These are phyloP conservation scores for Helotiales sp. DNA, from an alignment of 2,329 filamentous ascomycete species.

Conservation along the genomic window DNA sequence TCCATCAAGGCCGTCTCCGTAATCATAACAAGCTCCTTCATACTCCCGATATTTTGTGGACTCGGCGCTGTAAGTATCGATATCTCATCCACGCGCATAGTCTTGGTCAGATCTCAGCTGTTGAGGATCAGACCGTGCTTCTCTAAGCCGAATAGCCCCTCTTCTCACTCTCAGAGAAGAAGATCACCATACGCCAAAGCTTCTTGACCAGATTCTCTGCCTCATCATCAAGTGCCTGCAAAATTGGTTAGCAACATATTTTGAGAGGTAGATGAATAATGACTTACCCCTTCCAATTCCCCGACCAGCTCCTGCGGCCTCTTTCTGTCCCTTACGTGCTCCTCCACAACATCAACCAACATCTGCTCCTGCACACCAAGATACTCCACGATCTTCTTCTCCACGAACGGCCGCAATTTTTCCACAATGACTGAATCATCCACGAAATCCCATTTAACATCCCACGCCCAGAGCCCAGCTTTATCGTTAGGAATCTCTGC, in stretches of 20 bases:
- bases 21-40: not conserved
- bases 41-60: not conserved
- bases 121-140: too few species aligned
- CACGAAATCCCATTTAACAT: constrained; percentile 89
- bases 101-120: too few species aligned
- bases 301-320: constrained; percentile 79
- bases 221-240: constrained; percentile 86
- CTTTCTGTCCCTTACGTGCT: constrained; percentile 75
- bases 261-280: constrained; percentile 3
- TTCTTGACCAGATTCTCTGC: constrained; percentile 93
- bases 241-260: constrained; percentile 35
- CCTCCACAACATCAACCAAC: constrained; percentile 88
- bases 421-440: constrained; percentile 79
- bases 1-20: not conserved
- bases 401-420: constrained; percentile 90
- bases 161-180: constrained; percentile 95
- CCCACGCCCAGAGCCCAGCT: constrained; percentile 87
- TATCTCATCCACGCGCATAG: too few species aligned
- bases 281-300: constrained; percentile 77
- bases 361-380: constrained; percentile 95
- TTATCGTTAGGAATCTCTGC: constrained; percentile 87
- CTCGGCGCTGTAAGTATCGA: too few species aligned
- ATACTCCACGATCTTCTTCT: constrained; percentile 97
- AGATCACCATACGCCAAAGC: constrained; percentile 97
- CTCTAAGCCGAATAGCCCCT: constrained; percentile 71